Percentiles rank a stretch among this genome's conserved stretches.
phyloP scores from a whole-genome alignment of 2,329 filamentous ascomycete species.

The Tolypocladium capitatum region DNA sequence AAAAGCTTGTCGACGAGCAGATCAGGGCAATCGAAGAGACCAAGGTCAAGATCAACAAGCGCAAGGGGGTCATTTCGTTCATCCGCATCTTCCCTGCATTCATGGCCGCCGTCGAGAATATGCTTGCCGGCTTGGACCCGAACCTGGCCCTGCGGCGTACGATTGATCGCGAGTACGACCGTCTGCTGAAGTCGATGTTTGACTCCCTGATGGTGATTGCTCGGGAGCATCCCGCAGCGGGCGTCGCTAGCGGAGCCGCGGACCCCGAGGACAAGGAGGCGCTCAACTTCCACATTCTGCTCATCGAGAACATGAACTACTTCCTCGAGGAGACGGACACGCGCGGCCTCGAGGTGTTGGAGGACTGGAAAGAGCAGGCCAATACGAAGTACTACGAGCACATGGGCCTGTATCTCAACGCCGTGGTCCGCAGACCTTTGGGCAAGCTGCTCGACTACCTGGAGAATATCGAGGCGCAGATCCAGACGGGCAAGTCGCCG shows the following conservation, averaged over 20 bases:
- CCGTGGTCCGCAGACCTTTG: constrained; percentile 77
- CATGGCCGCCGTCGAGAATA: constrained; percentile 69
- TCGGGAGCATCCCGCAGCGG: constrained; percentile 45
- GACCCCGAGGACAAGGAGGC: constrained; percentile 86
- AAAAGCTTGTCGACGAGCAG: constrained; percentile 86
- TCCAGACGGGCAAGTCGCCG: constrained; percentile 44
- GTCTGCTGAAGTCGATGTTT: constrained; percentile 91
- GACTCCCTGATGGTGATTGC: constrained; percentile 94
- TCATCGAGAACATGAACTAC: constrained; percentile 99
- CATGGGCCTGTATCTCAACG: constrained; percentile 72
- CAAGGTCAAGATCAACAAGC: constrained; percentile 98
- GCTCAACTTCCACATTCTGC: constrained; percentile 89
- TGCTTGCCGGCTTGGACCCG: constrained; percentile 49
- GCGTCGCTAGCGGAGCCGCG: constrained; percentile 27
- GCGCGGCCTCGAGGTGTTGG: constrained; percentile 58
- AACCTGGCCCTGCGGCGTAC: constrained; percentile 55
- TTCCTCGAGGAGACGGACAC: constrained; percentile 85
- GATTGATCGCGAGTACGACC: constrained; percentile 77
- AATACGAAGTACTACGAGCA: constrained; percentile 72
- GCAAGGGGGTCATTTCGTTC: constrained; percentile 90
- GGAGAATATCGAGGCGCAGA: constrained; percentile 70
- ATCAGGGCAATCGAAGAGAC: constrained; percentile 93
- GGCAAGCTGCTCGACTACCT: constrained; percentile 86
- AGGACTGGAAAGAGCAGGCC: constrained; percentile 72
- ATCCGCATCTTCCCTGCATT: constrained; percentile 89